Evolutionary conservation across 257 asterid genomes (phyloP), one percentile per base, ranked within the genome.

Genomic region (Coffea eugenioides): DNA sequence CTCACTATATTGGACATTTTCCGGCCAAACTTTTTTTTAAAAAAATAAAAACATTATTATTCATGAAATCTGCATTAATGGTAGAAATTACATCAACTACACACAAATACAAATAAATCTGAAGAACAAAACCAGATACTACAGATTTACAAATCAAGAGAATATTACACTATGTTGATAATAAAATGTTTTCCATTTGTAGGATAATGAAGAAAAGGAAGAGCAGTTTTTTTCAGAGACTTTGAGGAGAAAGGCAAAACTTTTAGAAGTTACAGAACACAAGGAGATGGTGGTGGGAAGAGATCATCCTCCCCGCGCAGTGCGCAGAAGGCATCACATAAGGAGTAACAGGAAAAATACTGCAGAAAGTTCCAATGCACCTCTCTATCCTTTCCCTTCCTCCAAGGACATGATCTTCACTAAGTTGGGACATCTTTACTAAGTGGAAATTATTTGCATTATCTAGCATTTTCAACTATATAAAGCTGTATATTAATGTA

Each of bases 251-350:
- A 83, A 76, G 59, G 61, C 80, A 46, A 77, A 59, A 69, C 43
- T 59, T 34, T 11, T 72, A 51, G 79, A 73, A 15, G 76, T 69
- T 10, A 67, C 31, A 39, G 78, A 79, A 69, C 59, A 46, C 48
- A 77, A 61, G 68, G 70, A 51, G 72, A 59, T 46, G 77, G 27
- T 25, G 20, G 25, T 46, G 31, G 21, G 56, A 15, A n/a, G 39
- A 14, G 80, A 74, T 73, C 43, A 73, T 6, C 80, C 83, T 1
- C 80, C n/a, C 20, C 75, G 81, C 0, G 56, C 73, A 0, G 79
- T 71, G 31, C 77, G 85, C 31, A 79, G 76, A 34, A 78, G 86
- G 52, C 74, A 76, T 36, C 80, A 74, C 74, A n/a, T 46, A 49
- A 73, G 56, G 25, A 68, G 43, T 41, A 73, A 45, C 15, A 52